phyloP scores from a whole-genome alignment of 2,329 filamentous ascomycete genomes.

The Aspergillus texensis region DNA sequence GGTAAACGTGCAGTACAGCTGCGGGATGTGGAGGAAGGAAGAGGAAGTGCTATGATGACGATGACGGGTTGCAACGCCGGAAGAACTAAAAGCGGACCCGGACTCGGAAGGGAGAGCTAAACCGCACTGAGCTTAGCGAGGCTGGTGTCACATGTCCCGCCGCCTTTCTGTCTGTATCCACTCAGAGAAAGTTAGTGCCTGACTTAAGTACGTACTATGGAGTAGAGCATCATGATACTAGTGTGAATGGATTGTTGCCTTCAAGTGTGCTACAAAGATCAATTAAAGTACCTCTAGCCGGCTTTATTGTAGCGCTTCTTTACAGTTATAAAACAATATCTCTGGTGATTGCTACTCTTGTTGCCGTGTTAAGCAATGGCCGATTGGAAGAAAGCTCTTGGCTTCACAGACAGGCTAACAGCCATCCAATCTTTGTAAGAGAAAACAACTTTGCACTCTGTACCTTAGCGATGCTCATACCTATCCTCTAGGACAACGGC shows the following conservation, averaged over 20 bases:
- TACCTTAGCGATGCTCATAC: background rate
- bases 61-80: constrained; percentile 15
- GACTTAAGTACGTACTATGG: background rate
- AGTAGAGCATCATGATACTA: background rate
- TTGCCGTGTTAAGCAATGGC: constrained; percentile 5
- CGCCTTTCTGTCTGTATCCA: background rate
- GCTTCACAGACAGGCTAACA: constrained; percentile 63
- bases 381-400: constrained; percentile 56
- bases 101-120: constrained; percentile 3
- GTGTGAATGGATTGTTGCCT: background rate
- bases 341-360: background rate
- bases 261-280: background rate
- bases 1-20: constrained; percentile 16
- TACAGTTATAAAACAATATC: background rate
- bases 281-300: background rate
- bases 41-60: constrained; percentile 18
- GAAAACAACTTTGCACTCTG: background rate
- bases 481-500: constrained; percentile 48
- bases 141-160: constrained; percentile 8
- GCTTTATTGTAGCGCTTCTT: background rate
- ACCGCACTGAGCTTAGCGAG: background rate
- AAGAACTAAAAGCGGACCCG: constrained; percentile 9
- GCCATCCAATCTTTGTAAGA: constrained; percentile 65
- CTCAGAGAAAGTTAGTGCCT: background rate
- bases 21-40: constrained; percentile 16